These are phyloP conservation scores for Tuber melanosporum DNA, from an alignment of 495 filamentous ascomycete species.

Conservation along the genomic window DNA sequence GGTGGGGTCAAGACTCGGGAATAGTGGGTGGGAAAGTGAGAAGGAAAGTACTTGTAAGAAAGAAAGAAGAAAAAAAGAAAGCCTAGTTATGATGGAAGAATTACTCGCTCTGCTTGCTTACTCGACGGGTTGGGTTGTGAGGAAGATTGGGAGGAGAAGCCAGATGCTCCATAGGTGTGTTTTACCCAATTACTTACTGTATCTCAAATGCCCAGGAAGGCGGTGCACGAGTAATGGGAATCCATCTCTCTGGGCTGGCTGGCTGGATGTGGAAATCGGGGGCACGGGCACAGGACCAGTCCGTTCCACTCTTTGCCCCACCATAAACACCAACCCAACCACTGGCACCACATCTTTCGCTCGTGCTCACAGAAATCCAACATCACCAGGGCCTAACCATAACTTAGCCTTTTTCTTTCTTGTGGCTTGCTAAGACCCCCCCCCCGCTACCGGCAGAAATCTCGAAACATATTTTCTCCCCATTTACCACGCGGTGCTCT, in stretches of 20 bases:
- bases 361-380: neutral
- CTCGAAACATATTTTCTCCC: neutral
- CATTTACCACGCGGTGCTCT: neutral
- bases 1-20: neutral
- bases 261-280: neutral
- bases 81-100: neutral
- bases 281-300: constrained; percentile 1
- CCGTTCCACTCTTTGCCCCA: neutral
- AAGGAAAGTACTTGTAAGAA: neutral
- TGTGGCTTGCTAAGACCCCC: neutral
- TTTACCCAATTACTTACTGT: neutral
- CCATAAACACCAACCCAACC: constrained; percentile 4
- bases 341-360: neutral
- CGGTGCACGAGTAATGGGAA: neutral
- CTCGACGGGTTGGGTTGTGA: neutral
- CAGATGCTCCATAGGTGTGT: neutral
- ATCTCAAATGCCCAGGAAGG: neutral
- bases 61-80: neutral
- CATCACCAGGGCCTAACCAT: neutral
- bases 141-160: neutral
- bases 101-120: neutral
- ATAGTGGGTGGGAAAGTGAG: neutral
- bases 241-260: neutral
- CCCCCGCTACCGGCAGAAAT: neutral
- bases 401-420: neutral